Conservation (phyloP, 768 basidiomycete species). For the Leccinum variicolor region DNA sequence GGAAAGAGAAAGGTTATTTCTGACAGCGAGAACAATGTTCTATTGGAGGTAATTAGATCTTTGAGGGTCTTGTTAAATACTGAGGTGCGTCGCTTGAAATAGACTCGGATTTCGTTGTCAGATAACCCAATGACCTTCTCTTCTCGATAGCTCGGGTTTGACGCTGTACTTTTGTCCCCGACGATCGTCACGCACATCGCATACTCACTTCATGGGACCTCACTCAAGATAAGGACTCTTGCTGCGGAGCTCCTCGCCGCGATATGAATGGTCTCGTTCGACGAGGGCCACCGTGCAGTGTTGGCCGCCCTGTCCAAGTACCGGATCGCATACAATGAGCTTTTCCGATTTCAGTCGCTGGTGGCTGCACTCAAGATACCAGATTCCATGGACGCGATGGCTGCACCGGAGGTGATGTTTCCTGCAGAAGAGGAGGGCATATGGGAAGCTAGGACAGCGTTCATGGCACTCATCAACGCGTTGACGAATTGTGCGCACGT, state of each 20-base stretch:
- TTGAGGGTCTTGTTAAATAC: conserved; percentile 82
- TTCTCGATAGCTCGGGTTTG: conserved; percentile 63
- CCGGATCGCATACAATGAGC: conserved; percentile 63
- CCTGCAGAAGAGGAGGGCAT: conserved; percentile 59
- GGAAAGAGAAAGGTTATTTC: conserved; percentile 57
- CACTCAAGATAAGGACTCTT: conserved; percentile 65
- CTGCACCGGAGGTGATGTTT: conserved; percentile 29
- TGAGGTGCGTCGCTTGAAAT: conserved; percentile 46
- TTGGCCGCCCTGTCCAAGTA: conserved; percentile 81
- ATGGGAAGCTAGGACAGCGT: conserved; percentile 80
- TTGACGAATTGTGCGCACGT: conserved; percentile 71
- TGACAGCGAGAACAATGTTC: conserved; percentile 64
- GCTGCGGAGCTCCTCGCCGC: conserved; percentile 80
- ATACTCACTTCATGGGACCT: conserved; percentile 64
- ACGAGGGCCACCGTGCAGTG: conserved; percentile 71
- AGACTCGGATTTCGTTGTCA: not conserved
- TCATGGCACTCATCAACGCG: conserved; percentile 78
- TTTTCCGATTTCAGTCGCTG: conserved; percentile 77
- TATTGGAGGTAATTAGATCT: conserved; percentile 76
- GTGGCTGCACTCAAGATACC: conserved; percentile 59
- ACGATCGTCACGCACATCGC: conserved; percentile 69
- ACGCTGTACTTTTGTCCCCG: conserved; percentile 58
- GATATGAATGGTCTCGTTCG: conserved; percentile 69
- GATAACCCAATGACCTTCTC: not conserved
- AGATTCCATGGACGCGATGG: conserved; percentile 37